Conservation (phyloP, 805 yeast species). For the Lipomyces mesembrius region DNA sequence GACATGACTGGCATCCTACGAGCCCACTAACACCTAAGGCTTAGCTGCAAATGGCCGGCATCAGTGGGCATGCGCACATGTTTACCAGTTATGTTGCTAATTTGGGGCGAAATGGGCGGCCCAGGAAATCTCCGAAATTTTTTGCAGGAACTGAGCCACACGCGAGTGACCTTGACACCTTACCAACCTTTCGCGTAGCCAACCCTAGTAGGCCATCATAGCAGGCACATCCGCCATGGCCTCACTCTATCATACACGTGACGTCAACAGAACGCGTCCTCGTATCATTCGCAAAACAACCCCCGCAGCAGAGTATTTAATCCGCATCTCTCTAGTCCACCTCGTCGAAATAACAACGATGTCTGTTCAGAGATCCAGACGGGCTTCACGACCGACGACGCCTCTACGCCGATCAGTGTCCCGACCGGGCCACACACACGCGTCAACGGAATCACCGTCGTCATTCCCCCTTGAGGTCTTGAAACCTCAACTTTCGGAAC, state of each 20-base stretch:
- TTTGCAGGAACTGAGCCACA: background rate
- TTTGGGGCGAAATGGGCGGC: background rate
- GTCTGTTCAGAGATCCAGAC: conserved; percentile 31
- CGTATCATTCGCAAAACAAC: no score
- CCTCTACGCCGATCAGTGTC: conserved; percentile 36
- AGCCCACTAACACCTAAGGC: background rate
- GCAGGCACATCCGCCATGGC: background rate
- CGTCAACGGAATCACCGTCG: conserved; percentile 4
- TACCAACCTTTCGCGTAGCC: background rate
- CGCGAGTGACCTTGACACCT: background rate
- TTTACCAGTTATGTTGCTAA: background rate
- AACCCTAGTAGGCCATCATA: background rate
- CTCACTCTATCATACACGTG: background rate
- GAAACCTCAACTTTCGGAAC: conserved; percentile 40
- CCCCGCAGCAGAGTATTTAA: no score
- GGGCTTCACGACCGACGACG: conserved; percentile 36
- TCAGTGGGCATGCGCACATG: background rate
- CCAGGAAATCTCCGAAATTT: background rate
- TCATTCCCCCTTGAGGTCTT: conserved; percentile 35
- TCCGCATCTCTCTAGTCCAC: background rate
- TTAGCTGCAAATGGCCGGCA: background rate
- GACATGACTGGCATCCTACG: background rate
- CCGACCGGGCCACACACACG: conserved; percentile 19
- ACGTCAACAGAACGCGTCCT: no score
- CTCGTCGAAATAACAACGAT: conserved; percentile 6